Evolutionary conservation across 2,329 filamentous ascomycete species (phyloP).

Genomic region (Fusarium avenaceum): DNA sequence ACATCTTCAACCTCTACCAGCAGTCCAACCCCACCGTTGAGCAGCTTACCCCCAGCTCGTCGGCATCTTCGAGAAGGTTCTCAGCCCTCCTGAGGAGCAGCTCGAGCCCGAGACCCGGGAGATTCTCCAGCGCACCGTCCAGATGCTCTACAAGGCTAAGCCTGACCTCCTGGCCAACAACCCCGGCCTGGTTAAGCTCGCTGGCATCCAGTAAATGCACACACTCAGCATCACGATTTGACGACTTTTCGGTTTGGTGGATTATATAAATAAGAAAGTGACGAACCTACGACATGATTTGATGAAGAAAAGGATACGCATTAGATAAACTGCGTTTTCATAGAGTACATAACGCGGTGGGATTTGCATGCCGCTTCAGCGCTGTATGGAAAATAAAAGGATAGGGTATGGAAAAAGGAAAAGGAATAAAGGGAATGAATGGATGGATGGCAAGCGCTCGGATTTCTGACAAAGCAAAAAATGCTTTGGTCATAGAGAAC

Average conservation of each 20-base stretch:
- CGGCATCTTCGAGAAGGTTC: slow-evolving; percentile 78
- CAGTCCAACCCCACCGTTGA: slow-evolving; percentile 77
- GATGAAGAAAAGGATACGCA: slow-evolving; percentile 44
- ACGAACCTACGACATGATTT: slow-evolving; percentile 47
- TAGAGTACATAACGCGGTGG: slow-evolving; percentile 45
- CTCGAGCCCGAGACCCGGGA: slow-evolving; percentile 78
- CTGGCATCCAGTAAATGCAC: slow-evolving; percentile 46
- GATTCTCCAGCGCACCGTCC: slow-evolving; percentile 75
- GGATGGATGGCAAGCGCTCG: slow-evolving; percentile 33
- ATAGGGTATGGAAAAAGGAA: slow-evolving; percentile 21
- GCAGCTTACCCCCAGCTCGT: slow-evolving; percentile 77
- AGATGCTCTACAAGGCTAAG: slow-evolving; percentile 58
- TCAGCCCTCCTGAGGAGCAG: slow-evolving; percentile 80
- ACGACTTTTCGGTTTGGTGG: slow-evolving; percentile 33
- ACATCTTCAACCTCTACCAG: slow-evolving; percentile 88
- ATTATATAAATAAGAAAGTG: slow-evolving; percentile 23
- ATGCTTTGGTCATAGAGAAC: slow-evolving; percentile 30
- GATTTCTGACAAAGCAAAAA: slow-evolving; percentile 23
- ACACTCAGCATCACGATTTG: slow-evolving; percentile 33
- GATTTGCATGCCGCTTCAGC: slow-evolving; percentile 22
- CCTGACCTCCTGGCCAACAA: slow-evolving; percentile 53
- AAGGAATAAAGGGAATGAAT: slow-evolving; percentile 12
- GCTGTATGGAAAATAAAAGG: slow-evolving; percentile 29
- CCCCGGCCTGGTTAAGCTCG: slow-evolving; percentile 51
- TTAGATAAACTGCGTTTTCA: slow-evolving; percentile 29